Conservation (phyloP, 768 basidiomycete species). For the Pleurotus citrinopileatus region DNA sequence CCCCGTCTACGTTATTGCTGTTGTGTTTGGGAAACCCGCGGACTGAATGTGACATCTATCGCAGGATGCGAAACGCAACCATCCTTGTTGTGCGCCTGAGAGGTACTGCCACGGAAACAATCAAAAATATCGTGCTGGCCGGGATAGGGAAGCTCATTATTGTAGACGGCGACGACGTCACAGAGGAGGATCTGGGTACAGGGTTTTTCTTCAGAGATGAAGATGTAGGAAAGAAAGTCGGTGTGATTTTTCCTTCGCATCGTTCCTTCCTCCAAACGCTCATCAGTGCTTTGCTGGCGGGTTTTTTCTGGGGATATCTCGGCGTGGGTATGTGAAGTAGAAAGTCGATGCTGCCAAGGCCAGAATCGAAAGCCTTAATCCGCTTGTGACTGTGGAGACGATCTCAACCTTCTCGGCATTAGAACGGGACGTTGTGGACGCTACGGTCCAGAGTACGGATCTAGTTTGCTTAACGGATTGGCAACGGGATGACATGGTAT, state of each 20-base stretch:
- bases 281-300: slow-evolving; percentile 19
- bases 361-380: slow-evolving; percentile 88
- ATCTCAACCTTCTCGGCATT: slow-evolving; percentile 48
- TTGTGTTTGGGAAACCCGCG: slow-evolving; percentile 2
- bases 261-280: neutral
- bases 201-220: slow-evolving; percentile 94
- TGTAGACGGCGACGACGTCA: slow-evolving; percentile 73
- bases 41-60: slow-evolving; percentile 15
- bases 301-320: slow-evolving; percentile 39
- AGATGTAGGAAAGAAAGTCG: slow-evolving; percentile 88
- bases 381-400: slow-evolving; percentile 81
- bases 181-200: slow-evolving; percentile 83
- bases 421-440: slow-evolving; percentile 51
- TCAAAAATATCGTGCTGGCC: slow-evolving; percentile 97
- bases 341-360: slow-evolving; percentile 81
- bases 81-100: slow-evolving; percentile 78
- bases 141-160: slow-evolving; percentile 91
- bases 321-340: slow-evolving; percentile 41
- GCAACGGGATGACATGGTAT: slow-evolving; percentile 66
- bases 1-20: neutral
- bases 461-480: slow-evolving; percentile 87
- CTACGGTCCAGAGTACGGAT: slow-evolving; percentile 66
- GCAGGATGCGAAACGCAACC: slow-evolving; percentile 91
- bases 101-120: slow-evolving; percentile 87
- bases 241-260: slow-evolving; percentile 17